phyloP scores from a whole-genome alignment of 2,329 filamentous ascomycete genomes.

The Colletotrichum simmondsii region DNA sequence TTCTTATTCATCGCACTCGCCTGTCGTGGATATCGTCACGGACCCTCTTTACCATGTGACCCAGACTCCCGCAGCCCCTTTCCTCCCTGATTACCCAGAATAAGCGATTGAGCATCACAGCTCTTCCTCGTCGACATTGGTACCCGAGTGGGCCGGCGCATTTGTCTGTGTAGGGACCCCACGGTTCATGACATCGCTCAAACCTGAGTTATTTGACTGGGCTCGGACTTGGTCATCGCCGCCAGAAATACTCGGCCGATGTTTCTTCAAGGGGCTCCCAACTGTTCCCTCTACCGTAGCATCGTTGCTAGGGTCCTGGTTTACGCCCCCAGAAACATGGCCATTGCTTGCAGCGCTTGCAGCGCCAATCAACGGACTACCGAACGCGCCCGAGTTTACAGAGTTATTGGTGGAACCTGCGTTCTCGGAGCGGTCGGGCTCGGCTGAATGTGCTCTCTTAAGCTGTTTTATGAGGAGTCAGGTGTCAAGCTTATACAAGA shows the following conservation, averaged over 20 bases:
- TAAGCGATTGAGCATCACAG: constrained; percentile 1
- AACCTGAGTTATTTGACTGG: neutral
- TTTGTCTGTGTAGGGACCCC: neutral
- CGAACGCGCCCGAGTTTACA: neutral
- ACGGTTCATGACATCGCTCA: neutral
- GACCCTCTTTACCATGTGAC: neutral
- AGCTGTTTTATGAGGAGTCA: constrained; percentile 61
- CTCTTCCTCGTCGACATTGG: constrained; percentile 29
- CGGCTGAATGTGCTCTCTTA: constrained; percentile 82
- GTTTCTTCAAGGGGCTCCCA: constrained; percentile 35
- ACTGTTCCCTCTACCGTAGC: constrained; percentile 20
- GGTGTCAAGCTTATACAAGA: neutral
- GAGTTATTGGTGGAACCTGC: neutral
- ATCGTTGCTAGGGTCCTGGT: neutral
- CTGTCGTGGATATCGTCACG: neutral
- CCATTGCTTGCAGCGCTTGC: neutral
- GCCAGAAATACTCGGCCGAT: constrained; percentile 28
- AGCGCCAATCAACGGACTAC: neutral
- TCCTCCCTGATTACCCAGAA: neutral
- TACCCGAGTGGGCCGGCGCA: neutral
- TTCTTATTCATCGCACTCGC: neutral
- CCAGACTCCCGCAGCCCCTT: neutral
- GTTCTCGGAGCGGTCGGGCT: constrained; percentile 62
- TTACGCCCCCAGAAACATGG: neutral
- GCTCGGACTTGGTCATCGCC: constrained; percentile 2